Conservation (phyloP, 306 rosid genomes). For the Vigna angularis region DNA sequence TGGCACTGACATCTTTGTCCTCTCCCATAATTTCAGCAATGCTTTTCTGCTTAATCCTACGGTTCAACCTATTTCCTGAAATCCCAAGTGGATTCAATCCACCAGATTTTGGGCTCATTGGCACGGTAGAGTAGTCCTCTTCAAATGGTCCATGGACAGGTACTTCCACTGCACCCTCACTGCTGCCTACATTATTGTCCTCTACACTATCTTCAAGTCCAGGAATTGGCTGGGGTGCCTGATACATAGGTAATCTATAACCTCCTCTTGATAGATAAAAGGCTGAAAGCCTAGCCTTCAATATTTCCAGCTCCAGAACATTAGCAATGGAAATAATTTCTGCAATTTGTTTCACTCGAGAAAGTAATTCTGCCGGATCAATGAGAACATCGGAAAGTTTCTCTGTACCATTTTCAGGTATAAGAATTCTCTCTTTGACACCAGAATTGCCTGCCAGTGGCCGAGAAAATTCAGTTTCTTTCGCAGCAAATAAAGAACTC, state of each 20-base stretch:
- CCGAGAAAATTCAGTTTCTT: conserved; percentile 37
- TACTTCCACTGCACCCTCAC: conserved; percentile 47
- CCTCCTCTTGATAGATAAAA: conserved; percentile 62
- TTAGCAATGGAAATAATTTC: conserved; percentile 27
- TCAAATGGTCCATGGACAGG: conserved; percentile 65
- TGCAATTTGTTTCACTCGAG: conserved; percentile 59
- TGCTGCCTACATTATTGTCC: conserved; percentile 28
- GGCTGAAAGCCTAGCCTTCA: conserved; percentile 62
- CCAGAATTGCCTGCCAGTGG: conserved; percentile 62
- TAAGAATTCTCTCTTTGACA: conserved; percentile 62
- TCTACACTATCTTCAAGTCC: conserved; percentile 68
- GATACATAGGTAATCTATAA: conserved; percentile 57
- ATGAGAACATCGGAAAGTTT: conserved; percentile 45
- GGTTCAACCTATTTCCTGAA: conserved; percentile 51
- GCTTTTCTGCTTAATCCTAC: conserved; percentile 73
- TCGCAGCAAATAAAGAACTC: conserved; percentile 41
- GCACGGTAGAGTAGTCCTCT: conserved; percentile 58
- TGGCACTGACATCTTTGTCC: conserved; percentile 38
- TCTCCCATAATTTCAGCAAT: conserved; percentile 71
- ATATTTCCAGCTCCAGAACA: conserved; percentile 56
- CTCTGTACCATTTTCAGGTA: conserved; percentile 60
- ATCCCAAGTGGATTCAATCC: conserved; percentile 37
- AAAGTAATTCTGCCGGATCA: conserved; percentile 59
- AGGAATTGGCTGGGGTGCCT: conserved; percentile 51
- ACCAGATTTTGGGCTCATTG: conserved; percentile 45